A percentile compares a stretch with the other conserved stretches of the same genome.
These are phyloP conservation scores for Pyrenophora graminea DNA, from an alignment of 2,329 filamentous ascomycete genomes.

Conservation along the genomic window DNA sequence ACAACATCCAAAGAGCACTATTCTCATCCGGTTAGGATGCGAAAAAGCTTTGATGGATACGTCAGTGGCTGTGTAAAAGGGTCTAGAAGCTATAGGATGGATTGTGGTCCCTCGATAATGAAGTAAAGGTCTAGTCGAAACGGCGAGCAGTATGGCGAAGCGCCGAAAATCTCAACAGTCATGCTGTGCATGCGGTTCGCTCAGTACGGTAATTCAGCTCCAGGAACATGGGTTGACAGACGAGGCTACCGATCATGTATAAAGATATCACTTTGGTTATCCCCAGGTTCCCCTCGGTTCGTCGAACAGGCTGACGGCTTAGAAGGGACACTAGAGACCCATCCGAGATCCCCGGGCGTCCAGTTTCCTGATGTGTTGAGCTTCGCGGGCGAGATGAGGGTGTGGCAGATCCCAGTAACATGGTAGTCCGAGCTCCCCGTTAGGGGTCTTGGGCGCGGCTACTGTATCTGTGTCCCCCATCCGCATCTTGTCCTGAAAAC, in stretches of 20 bases:
- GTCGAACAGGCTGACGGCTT: constrained; percentile 1
- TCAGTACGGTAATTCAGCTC: constrained; percentile 6
- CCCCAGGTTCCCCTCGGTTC: background rate
- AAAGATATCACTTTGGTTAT: background rate
- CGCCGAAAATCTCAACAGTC: constrained; percentile 19
- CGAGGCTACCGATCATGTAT: constrained; percentile 1
- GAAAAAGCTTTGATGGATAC: constrained; percentile 6
- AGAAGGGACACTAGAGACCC: constrained; percentile 4
- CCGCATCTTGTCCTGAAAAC: constrained; percentile 11
- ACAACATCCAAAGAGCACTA: background rate
- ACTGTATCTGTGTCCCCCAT: constrained; percentile 17
- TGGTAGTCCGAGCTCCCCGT: constrained; percentile 27
- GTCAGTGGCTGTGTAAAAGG: constrained; percentile 20
- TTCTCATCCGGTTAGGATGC: no score
- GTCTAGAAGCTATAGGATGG: constrained; percentile 20
- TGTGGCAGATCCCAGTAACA: constrained; percentile 18
- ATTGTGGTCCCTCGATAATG: constrained; percentile 2
- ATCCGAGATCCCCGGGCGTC: constrained; percentile 24
- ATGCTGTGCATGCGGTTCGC: constrained; percentile 13
- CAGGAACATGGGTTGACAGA: constrained; percentile 9
- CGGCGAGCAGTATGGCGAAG: constrained; percentile 28
- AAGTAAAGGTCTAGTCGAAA: constrained; percentile 16
- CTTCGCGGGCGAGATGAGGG: constrained; percentile 14
- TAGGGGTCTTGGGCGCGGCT: constrained; percentile 24
- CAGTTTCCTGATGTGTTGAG: constrained; percentile 17